Evolutionary conservation across 345 rosid species (phyloP), one percentile per base, ranked within the genome.

Genomic region (Arabidopsis suecica): DNA sequence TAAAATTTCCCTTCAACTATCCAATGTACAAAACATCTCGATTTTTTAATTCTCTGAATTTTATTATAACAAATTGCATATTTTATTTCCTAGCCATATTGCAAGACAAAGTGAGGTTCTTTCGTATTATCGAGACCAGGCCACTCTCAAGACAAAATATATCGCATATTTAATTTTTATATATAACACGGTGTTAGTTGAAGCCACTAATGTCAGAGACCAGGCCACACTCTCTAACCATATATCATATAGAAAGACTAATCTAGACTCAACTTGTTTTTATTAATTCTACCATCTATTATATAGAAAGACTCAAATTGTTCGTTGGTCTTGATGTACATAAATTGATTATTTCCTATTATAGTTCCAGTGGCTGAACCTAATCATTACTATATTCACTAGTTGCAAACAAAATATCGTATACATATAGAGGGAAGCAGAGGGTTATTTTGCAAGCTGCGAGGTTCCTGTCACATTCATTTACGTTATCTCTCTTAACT

Each of bases 321-420:
- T 48, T 30, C 25, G 8, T 25, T 60, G n/a, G 48, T 38, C 66
- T 61, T 12, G 12, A 22, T 50, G 14, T 22, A 22, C 3, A 11
- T 16, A 50, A 50, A 3, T 50, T 50, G 48, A 42, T 16, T 42
- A 42, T 42, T 42, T 13, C 6, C 7, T 13, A 4, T 42, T 13
- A 42, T 41, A 41, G 5, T 42, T 1, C 48, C 7, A 42, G 7
- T 42, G 16, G 48, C 6, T 42, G 48, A 1, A 42, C 48, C 4
- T 9, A 14, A 23, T 71, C 60, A 3, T 60, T 71, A 45, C 51
- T 71, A 25, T 61, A 72, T 72, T 49, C 49, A 71, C 37, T 47
- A 48, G 14, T 18, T 7, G 28, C 14, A 18, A 32, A 30, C 13
- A 42, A 58, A 48, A 32, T 44, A 57, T 57, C 6, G n/a, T 57